A percentile compares a stretch with the other conserved stretches of the same genome.
Evolutionary conservation across 306 rosid genomes (phyloP).

Genomic region (Macrotyloma uniflorum): DNA sequence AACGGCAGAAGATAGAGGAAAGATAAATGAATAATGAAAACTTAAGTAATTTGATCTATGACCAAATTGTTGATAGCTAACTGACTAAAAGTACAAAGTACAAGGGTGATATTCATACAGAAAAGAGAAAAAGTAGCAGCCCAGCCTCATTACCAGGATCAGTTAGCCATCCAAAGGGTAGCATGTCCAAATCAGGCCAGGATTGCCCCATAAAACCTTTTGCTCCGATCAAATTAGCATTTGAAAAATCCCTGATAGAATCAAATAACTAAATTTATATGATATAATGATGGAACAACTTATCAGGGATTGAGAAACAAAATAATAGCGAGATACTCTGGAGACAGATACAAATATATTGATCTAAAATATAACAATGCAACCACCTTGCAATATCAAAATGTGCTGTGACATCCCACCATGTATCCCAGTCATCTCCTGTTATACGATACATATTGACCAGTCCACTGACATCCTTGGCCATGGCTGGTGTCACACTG

Average conservation of each 20-base stretch:
- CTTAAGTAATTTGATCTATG: not conserved
- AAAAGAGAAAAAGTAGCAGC: not conserved
- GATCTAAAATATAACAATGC: slow-evolving; percentile 21
- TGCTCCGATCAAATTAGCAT: slow-evolving; percentile 77
- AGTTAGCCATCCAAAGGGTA: slow-evolving; percentile 93
- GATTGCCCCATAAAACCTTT: slow-evolving; percentile 73
- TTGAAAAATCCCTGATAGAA: slow-evolving; percentile 72
- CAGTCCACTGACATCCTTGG: slow-evolving; percentile 68
- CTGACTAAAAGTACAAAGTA: not conserved
- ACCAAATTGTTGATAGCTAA: not conserved
- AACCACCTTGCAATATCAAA: slow-evolving; percentile 77
- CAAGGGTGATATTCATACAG: slow-evolving; percentile 26
- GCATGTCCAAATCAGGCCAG: slow-evolving; percentile 99
- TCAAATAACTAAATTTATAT: slow-evolving; percentile 25
- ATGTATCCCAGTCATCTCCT: slow-evolving; percentile 95
- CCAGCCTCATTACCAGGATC: slow-evolving; percentile 60
- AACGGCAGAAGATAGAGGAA: not conserved
- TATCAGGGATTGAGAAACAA: slow-evolving; percentile 26
- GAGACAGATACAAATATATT: slow-evolving; percentile 19
- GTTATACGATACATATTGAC: slow-evolving; percentile 91
- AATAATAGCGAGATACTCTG: slow-evolving; percentile 28
- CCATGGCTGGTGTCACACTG: slow-evolving; percentile 79
- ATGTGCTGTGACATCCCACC: slow-evolving; percentile 79
- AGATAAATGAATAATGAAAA: slow-evolving; percentile 3
- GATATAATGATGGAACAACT: slow-evolving; percentile 7